phyloP scores from a whole-genome alignment of 352 stramenopile species.

The Phytopythium oedochilum region DNA sequence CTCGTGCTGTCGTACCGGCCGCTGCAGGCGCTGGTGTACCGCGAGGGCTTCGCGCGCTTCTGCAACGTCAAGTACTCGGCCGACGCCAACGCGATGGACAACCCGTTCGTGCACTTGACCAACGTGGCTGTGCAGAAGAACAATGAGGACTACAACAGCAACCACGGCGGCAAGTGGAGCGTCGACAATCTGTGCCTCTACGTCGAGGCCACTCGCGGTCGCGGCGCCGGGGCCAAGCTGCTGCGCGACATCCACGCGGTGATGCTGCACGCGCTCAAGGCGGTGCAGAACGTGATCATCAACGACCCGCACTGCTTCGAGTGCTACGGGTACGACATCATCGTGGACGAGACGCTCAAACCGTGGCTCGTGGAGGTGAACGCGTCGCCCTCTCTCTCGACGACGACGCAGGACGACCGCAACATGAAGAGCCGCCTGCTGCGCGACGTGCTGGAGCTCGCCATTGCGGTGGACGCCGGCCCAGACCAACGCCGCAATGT shows the following conservation, averaged over 20 bases:
- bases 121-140: conserved; percentile 91
- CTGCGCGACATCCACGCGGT: conserved; percentile 67
- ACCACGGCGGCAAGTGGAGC: conserved; percentile 90
- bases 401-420: conserved; percentile 62
- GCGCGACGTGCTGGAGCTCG: conserved; percentile 67
- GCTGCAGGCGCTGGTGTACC: conserved; percentile 76
- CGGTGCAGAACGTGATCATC: conserved; percentile 92
- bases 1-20: conserved; percentile 88
- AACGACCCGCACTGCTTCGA: conserved; percentile 94
- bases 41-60: conserved; percentile 90
- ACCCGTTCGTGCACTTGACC: conserved; percentile 88
- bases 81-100: conserved; percentile 84
- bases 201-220: conserved; percentile 64
- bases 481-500: conserved; percentile 37
- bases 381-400: conserved; percentile 66
- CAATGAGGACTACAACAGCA: conserved; percentile 89
- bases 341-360: conserved; percentile 90
- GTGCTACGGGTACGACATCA: conserved; percentile 94
- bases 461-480: conserved; percentile 37
- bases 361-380: conserved; percentile 92
- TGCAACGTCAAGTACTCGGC: conserved; percentile 90
- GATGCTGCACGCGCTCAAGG: conserved; percentile 81
- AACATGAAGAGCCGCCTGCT: conserved; percentile 79
- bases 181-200: conserved; percentile 85
- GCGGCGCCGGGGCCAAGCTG: conserved; percentile 49